Evolutionary conservation across 257 asterid species (phyloP), one percentile per base, ranked within the genome.

Genomic region (Solanum etuberosum): DNA sequence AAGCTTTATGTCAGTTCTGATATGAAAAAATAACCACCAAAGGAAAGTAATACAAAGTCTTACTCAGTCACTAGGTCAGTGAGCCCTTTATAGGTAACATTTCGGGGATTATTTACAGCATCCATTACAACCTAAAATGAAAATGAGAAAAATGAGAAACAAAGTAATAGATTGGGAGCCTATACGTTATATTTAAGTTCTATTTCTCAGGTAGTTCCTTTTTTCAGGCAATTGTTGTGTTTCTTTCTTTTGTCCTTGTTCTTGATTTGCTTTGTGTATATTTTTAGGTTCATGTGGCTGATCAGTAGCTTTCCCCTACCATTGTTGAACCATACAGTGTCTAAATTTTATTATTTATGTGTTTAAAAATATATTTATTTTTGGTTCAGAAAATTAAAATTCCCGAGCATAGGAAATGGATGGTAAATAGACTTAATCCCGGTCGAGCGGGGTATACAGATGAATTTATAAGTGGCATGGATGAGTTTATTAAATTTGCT

Each of bases 51-150:
- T 83, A 37, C 40, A 68, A 63, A 68, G 63, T 86, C 98, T 90
- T 94, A 95, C 98, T 97, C 99, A 37, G 98, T 97, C 91, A 97
- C 99, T 88, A 94, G 92, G 89, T 97, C 99, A 74, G 95, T 91
- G 74, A 92, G 95, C 71, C 98, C 99, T 92, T 95, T 95, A 87
- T 95, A 97, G 90, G 94, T 91, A 80, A 97, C 91, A 86, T 88
- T 92, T 40, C 94, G 95, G 88, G 99, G 99, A 90, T 93, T 94
- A 91, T 95, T 97, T 90, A 97, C 97, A 20, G 98, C 98, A 74
- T 94, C 98, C 99, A 94, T 94, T 87, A 97, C 94, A 77, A 97
- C 95, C 98, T 97, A 90, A 89, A 85, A 87, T 40, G 76, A 73
- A 27, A 32, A 78, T 42, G 38, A 15, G 46, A 59, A 31, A 32